Base-by-base conservation (phyloP, 2,329 filamentous ascomycete genomes). In the Clarireedia paspali region DNA sequence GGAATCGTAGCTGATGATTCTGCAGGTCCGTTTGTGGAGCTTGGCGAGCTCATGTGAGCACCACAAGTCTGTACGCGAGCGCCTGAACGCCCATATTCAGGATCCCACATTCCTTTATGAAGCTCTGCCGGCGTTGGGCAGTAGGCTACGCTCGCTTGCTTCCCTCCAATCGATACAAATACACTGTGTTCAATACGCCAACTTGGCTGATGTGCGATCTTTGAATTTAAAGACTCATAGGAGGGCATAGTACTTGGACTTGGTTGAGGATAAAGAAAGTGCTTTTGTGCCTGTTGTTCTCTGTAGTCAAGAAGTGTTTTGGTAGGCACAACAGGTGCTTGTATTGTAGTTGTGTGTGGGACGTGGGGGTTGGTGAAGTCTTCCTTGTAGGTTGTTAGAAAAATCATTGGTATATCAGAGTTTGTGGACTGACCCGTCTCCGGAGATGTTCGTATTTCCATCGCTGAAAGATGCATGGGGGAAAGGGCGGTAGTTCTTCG, bases 261-360 rank as follows among this genome's bases (percentile, higher is more conserved):
- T 23, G 39, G 47, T n/a, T 54, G 52, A 20, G 52, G 52, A 36
- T 49, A 14, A n/a, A 48, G n/a, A 4, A 54, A 44, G 17, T 55
- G 7, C 12, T 34, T 51, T n/a, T 24, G 53, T 26, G 47, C 36
- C 30, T 49, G 50, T 63, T 66, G 57, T 30, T 63, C 63, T 49
- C 73, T 68, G 72, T 73, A 76, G 24, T 62, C 61, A 7, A 66
- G 57, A 3, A 76, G 67, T 24, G 50, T 64, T 15, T 67, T 59
- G 1, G 74, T 76, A 2, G 74, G 74, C 20, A 69, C 66, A 55
- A 76, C 73, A 4, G 67, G 67, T 4, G 72, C 68, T 30, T 73
- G 73, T 45, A 76, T 72, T 5, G 74, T 76, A 6, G 70, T 75
- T 62, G 76, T 72, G 60, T 76, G 74, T 12, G 74, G 74, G n/a